Conservation (phyloP, 2,329 filamentous ascomycete genomes). For the Hyphodiscus sp. region DNA sequence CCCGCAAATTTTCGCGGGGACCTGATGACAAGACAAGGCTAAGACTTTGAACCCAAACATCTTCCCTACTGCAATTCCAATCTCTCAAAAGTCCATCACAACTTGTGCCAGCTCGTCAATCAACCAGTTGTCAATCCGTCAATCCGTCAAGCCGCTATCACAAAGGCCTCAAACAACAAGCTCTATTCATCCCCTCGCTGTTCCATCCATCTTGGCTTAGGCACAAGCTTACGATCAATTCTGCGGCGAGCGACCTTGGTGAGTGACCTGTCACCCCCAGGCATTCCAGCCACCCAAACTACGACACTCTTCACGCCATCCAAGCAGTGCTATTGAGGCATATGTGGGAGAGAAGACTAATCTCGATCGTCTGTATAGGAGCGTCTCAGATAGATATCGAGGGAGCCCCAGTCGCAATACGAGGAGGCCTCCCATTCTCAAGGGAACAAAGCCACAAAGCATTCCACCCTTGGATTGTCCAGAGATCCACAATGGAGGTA, state of each 20-base stretch:
- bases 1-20: conserved; percentile 5
- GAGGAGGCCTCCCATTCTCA: background rate
- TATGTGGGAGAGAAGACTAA: background rate
- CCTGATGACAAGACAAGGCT: background rate
- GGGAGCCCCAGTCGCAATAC: background rate
- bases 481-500: conserved; percentile 15
- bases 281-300: background rate
- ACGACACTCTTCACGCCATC: background rate
- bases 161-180: background rate
- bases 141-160: no score
- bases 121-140: no score
- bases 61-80: background rate
- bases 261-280: background rate
- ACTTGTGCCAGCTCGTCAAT: background rate
- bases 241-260: background rate
- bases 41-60: background rate
- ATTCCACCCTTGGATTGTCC: background rate
- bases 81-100: background rate
- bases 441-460: background rate
- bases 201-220: background rate
- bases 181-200: no score
- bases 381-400: background rate
- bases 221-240: background rate
- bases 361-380: no score
- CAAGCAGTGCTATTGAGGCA: background rate